These are phyloP conservation scores for Jamesozyma spencerorum DNA, from an alignment of 805 yeast genomes.

Conservation along the genomic window DNA sequence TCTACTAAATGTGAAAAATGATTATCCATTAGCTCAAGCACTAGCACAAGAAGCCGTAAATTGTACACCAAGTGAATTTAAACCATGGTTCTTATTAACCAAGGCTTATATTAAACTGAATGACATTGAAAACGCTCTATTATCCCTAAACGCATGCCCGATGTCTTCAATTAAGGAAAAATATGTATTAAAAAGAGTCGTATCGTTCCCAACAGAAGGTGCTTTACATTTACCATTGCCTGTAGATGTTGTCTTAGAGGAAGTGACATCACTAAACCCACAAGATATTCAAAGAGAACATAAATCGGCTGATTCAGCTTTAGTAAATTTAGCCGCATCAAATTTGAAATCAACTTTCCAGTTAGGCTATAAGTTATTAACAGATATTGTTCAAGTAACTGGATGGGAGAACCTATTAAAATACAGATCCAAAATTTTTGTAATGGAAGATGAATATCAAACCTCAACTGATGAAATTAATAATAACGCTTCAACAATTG, in stretches of 20 bases:
- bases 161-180: conserved; percentile 64
- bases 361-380: conserved; percentile 49
- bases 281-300: conserved; percentile 59
- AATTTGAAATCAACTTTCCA: conserved; percentile 52
- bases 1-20: conserved; percentile 20
- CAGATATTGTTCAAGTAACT: conserved; percentile 53
- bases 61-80: conserved; percentile 65
- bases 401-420: conserved; percentile 67
- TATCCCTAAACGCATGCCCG: conserved; percentile 72
- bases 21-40: conserved; percentile 19
- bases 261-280: conserved; percentile 59
- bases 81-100: conserved; percentile 63
- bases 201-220: conserved; percentile 32
- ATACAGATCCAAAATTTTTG: conserved; percentile 53
- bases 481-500: conserved; percentile 3
- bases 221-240: conserved; percentile 67
- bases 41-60: conserved; percentile 38
- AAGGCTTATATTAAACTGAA: conserved; percentile 52
- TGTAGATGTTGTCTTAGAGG: conserved; percentile 58
- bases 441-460: conserved; percentile 56
- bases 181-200: conserved; percentile 50
- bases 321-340: conserved; percentile 58
- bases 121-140: conserved; percentile 61
- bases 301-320: conserved; percentile 49
- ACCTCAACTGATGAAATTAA: conserved; percentile 18